phyloP scores from a whole-genome alignment of 805 yeast genomes.

The Schwanniomyces yamadae region DNA sequence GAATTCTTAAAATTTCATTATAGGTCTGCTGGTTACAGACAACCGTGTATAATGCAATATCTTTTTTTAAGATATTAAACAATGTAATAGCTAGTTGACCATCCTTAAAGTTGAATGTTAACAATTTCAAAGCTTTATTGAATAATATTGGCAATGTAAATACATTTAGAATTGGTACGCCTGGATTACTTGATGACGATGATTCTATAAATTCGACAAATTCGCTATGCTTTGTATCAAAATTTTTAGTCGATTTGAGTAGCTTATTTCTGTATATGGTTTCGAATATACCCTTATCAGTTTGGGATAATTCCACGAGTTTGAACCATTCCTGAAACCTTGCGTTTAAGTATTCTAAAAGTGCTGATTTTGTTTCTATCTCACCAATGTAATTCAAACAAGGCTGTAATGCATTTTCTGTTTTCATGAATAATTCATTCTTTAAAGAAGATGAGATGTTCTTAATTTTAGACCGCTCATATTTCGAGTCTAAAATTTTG shows the following conservation, averaged over 20 bases:
- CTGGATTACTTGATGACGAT: conserved; percentile 17
- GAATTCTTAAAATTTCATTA: conserved; percentile 35
- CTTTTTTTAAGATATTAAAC: conserved; percentile 34
- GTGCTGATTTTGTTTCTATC: conserved; percentile 11
- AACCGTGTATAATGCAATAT: conserved; percentile 31
- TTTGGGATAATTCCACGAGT: conserved; percentile 1
- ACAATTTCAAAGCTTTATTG: conserved; percentile 27
- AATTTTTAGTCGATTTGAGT: conserved; percentile 6
- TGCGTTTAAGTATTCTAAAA: conserved; percentile 17
- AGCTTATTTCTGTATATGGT: conserved; percentile 8
- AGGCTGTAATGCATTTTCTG: conserved; percentile 18
- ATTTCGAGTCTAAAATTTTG: conserved; percentile 7
- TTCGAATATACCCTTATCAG: conserved; percentile 4
- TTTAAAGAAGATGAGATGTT: conserved; percentile 8
- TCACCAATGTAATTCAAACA: conserved; percentile 20
- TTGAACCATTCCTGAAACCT: conserved; percentile 14
- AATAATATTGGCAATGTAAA: conserved; percentile 37
- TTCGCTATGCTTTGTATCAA: conserved; percentile 17
- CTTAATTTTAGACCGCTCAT: conserved; percentile 3
- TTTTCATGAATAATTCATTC: conserved; percentile 15
- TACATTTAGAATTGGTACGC: conserved; percentile 27
- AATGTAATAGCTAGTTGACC: conserved; percentile 36
- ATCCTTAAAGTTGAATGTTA: conserved; percentile 26
- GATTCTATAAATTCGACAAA: conserved; percentile 15
- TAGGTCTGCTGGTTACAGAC: conserved; percentile 42